Conservation (phyloP, 345 rosid species). For the Acer yangbiense region DNA sequence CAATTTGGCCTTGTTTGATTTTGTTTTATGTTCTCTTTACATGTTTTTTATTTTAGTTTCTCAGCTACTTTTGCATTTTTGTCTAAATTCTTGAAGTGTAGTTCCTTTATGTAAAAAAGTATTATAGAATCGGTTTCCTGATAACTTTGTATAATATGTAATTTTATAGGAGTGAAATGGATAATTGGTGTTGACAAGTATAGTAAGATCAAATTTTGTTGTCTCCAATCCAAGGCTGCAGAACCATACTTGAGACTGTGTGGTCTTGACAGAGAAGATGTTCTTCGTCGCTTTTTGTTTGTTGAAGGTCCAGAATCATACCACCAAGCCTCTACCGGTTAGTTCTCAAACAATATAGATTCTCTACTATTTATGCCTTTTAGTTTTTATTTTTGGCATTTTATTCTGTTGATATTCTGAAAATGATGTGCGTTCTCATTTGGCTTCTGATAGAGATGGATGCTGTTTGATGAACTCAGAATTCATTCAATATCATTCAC, state of each 20-base stretch:
- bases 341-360: slow-evolving; percentile 14
- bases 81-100: neutral
- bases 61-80: neutral
- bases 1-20: neutral
- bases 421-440: neutral
- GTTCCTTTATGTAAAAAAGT: neutral
- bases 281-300: slow-evolving; percentile 73
- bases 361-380: neutral
- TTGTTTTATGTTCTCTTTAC: neutral
- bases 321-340: slow-evolving; percentile 90
- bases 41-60: neutral
- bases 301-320: slow-evolving; percentile 78
- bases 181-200: slow-evolving; percentile 76
- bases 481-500: neutral
- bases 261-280: slow-evolving; percentile 78
- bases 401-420: neutral
- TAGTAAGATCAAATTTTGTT: slow-evolving; percentile 90
- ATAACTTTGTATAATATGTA: neutral
- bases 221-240: slow-evolving; percentile 85
- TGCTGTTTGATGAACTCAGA: neutral
- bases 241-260: slow-evolving; percentile 75
- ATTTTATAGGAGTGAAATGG: slow-evolving; percentile 81
- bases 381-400: neutral
- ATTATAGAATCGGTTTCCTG: neutral
- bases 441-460: neutral